Conservation (phyloP, 208 protist genomes). For the Cochliopodium minus region DNA sequence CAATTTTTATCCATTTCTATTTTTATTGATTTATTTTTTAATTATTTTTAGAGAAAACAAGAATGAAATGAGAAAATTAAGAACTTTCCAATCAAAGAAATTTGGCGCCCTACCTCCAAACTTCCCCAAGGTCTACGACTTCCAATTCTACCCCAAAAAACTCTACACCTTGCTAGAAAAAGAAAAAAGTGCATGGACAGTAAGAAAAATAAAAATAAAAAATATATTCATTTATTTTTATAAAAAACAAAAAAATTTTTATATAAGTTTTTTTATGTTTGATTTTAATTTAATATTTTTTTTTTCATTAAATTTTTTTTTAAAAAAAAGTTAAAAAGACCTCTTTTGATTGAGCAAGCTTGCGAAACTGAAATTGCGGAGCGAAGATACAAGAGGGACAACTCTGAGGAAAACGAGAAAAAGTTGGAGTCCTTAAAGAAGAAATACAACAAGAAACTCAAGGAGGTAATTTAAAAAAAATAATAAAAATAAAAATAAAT, state of each 20-base stretch:
- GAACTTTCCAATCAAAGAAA: no score
- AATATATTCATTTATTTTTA: background rate
- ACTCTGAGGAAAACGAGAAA: background rate
- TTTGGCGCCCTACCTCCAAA: no score
- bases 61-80: no score
- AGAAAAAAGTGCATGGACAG: background rate
- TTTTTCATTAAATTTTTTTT: background rate
- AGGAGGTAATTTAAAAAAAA: background rate
- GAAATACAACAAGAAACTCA: background rate
- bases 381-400: background rate
- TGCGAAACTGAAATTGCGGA: background rate
- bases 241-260: background rate
- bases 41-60: no score
- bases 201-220: background rate
- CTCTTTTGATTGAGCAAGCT: background rate
- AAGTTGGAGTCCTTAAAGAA: background rate
- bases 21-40: no score
- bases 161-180: no score
- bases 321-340: background rate
- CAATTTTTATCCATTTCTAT: no score
- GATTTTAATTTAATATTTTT: no score
- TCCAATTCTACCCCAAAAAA: no score
- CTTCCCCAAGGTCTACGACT: no score
- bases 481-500: constrained; percentile 1
- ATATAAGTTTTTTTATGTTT: no score